These are phyloP conservation scores for Pyricularia pennisetigena DNA, from an alignment of 2,329 filamentous ascomycete genomes.

Conservation along the genomic window DNA sequence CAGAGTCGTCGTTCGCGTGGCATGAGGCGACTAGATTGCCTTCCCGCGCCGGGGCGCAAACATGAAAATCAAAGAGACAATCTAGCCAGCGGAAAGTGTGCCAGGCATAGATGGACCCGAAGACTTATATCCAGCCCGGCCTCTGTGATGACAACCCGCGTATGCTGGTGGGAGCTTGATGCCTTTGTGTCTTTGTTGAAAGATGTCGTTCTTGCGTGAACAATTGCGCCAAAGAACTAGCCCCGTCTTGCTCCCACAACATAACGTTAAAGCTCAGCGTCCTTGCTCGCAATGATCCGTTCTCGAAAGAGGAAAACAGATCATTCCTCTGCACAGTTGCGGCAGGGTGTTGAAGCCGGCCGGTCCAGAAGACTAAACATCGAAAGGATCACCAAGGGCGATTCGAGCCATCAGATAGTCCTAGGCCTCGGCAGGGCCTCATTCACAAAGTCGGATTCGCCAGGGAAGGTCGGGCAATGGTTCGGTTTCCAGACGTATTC, in stretches of 20 bases:
- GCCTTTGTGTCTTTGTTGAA: not conserved
- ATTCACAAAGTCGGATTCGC: not conserved
- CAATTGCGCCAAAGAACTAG: not conserved
- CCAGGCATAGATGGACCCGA: too few species aligned
- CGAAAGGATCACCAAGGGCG: not conserved
- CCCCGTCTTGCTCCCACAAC: not conserved
- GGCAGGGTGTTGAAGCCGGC: not conserved
- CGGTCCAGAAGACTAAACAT: not conserved
- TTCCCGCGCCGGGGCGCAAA: not conserved
- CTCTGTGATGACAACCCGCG: not conserved
- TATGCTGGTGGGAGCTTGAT: not conserved
- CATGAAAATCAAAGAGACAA: not conserved
- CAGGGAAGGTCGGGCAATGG: not conserved
- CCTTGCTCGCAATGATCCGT: not conserved
- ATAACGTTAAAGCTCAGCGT: not conserved
- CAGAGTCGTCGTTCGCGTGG: not conserved
- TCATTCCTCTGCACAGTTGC: not conserved
- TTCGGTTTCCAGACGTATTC: not conserved
- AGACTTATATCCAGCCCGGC: not conserved
- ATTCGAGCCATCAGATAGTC: not conserved
- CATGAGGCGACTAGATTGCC: not conserved
- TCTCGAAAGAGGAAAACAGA: not conserved
- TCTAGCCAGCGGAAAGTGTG: too few species aligned
- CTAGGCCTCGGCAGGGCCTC: not conserved
- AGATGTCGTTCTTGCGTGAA: not conserved